Base-by-base conservation (phyloP, 2,329 filamentous ascomycete genomes). In the Nemania bipapillata region DNA sequence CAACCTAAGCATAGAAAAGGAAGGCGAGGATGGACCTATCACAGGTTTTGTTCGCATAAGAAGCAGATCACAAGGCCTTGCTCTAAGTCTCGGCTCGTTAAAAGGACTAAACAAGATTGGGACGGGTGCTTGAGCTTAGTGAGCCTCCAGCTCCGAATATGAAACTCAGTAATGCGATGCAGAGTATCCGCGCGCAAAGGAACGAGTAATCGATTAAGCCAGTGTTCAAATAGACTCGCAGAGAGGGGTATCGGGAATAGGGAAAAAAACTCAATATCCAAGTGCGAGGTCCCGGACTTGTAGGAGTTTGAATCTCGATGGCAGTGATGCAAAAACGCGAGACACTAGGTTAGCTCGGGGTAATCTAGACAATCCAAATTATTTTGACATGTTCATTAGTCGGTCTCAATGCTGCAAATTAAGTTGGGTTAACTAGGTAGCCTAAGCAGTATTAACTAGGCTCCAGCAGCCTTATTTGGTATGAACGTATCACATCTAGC, bases 1-100 rank as follows among this genome's bases (percentile, higher is more conserved):
- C 77, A 99, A 99, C 80, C 79, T 99, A 81, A 97, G 94, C 80
- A 97, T 99, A 77, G 96, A 99, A 83, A 95, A 97, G 83, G 94
- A 98, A 80, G 94, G 94, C 68, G 94, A 97, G 28, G 91, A 97
- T 77, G 96, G 96, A 26, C 93, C 94, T 5, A 95, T 99, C 71
- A 97, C 95, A 49, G 96, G 96, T 52, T 99, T 99, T 81, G 94
- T 99, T 72, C 91, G 96, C 79, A 99, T 99, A 88, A 90, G 96
- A 83, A 97, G 94, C 85, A 91, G 96, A 79, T 97, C 94, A 42
- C 96, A 99, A 83, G 96, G 96, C 56, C 85, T 99, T 77, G 96
- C 96, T 11, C 84, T 99, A 74, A 97, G 95, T 82, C 84, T 99
- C 72, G 96, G 96, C 35, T 96, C 93, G 57, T 85, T 99, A 77